Conservation (phyloP, 371 early-diverging fungal genomes). For the Dichotomocladium elegans region DNA sequence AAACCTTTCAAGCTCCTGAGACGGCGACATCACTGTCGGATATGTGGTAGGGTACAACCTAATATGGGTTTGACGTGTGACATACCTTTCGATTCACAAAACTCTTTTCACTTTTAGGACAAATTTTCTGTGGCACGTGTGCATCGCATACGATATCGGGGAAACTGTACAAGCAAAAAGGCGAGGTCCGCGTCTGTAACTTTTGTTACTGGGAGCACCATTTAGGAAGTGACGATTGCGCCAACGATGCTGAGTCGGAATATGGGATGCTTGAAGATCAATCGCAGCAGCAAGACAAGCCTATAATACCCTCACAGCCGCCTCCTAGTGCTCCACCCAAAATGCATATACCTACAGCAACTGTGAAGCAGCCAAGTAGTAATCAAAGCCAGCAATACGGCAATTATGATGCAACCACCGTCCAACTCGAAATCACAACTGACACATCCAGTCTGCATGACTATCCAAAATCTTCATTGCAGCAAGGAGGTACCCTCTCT, state of each 20-base stretch:
- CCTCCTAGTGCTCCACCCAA: constrained; percentile 39
- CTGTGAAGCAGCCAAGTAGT: constrained; percentile 27
- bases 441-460: constrained; percentile 12
- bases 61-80: background rate
- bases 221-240: background rate
- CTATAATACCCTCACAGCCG: constrained; percentile 41
- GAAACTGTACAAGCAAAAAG: constrained; percentile 64
- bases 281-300: constrained; percentile 2
- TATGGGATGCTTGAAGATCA: no score
- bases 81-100: background rate
- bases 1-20: constrained; percentile 68
- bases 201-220: constrained; percentile 63
- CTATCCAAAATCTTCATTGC: background rate
- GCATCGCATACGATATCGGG: constrained; percentile 76
- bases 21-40: constrained; percentile 83
- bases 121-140: constrained; percentile 80
- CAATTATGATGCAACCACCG: constrained; percentile 33
- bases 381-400: constrained; percentile 29
- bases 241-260: no score
- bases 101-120: constrained; percentile 36
- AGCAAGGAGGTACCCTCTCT: constrained; percentile 6
- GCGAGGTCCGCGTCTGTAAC: constrained; percentile 75
- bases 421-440: constrained; percentile 35
- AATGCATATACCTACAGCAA: constrained; percentile 45
- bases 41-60: constrained; percentile 60